phyloP scores from a whole-genome alignment of 805 yeast genomes.

The Yarrowia yakushimensis region DNA sequence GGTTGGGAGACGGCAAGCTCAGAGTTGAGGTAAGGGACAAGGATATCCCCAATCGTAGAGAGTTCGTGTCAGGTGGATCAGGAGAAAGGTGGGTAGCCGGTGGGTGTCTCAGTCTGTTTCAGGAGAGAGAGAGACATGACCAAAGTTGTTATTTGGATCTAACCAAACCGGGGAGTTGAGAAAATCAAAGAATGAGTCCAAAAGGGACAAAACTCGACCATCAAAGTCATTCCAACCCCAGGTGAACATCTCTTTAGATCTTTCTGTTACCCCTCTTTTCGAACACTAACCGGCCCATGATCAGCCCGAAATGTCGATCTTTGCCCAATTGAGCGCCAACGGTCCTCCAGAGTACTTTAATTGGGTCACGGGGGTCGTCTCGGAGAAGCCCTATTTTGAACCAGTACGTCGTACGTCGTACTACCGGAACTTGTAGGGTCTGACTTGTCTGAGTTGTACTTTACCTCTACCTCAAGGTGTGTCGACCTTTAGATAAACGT shows the following conservation, averaged over 20 bases:
- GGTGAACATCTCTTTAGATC: not conserved
- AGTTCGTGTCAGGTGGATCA: not conserved
- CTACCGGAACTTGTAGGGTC: too few relatives aligned
- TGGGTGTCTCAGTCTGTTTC: too few relatives aligned
- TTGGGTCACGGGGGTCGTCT: not conserved
- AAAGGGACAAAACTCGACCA: too few relatives aligned
- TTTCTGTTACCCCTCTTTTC: not conserved
- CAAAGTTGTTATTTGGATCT: not conserved
- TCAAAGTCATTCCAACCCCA: not conserved
- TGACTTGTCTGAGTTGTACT: not conserved
- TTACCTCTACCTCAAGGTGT: not conserved
- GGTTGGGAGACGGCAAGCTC: conserved; percentile 2
- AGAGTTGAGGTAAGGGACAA: conserved; percentile 17
- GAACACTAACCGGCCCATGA: not conserved
- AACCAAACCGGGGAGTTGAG: not conserved
- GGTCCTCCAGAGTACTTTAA: not conserved
- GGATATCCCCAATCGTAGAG: not conserved
- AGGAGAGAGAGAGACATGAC: too few relatives aligned
- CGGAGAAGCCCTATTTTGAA: not conserved
- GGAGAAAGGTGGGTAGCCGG: not conserved
- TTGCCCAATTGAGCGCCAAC: not conserved
- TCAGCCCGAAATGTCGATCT: not conserved
- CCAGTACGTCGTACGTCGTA: too few relatives aligned
- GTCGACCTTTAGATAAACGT: too few relatives aligned
- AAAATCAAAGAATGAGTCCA: not conserved